Evolutionary conservation across 2,329 filamentous ascomycete species (phyloP).

Genomic region (Coniochaeta hoffmannii): DNA sequence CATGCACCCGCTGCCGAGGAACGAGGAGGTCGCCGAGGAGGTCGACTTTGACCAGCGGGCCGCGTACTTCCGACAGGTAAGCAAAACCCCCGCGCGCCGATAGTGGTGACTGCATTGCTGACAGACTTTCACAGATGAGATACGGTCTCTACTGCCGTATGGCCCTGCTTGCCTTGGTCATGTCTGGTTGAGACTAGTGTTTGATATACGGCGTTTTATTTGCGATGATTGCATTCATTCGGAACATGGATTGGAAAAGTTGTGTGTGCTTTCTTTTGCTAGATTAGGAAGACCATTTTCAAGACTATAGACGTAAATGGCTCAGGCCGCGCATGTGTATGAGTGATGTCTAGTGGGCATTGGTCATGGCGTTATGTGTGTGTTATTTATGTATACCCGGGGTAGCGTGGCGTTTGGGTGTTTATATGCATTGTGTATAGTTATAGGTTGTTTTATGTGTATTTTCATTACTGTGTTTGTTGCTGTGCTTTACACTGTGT

Average conservation of each 20-base stretch:
- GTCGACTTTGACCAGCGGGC: conserved; percentile 96
- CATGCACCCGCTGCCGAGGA: conserved; percentile 90
- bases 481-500: not conserved
- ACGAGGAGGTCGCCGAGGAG: conserved; percentile 88
- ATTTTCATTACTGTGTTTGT: not conserved
- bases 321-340: not conserved
- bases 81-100: conserved; percentile 19
- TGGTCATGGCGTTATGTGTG: not conserved
- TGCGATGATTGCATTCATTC: not conserved
- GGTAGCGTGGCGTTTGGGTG: not conserved
- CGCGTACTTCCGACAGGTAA: conserved; percentile 98
- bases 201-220: not conserved
- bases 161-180: conserved; percentile 89
- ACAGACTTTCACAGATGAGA: conserved; percentile 64
- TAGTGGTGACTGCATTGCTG: conserved; percentile 22
- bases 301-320: conserved; percentile 3
- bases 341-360: conserved; percentile 2
- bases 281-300: not conserved
- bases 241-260: not conserved
- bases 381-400: not conserved
- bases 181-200: conserved; percentile 39
- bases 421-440: not conserved
- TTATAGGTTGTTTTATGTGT: not conserved
- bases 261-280: conserved; percentile 1
- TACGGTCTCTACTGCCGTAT: conserved; percentile 98